Evolutionary conservation across 2,329 filamentous ascomycete genomes (phyloP), one percentile per base, ranked within the genome.

Genomic region (Pseudocercospora fuligena): DNA sequence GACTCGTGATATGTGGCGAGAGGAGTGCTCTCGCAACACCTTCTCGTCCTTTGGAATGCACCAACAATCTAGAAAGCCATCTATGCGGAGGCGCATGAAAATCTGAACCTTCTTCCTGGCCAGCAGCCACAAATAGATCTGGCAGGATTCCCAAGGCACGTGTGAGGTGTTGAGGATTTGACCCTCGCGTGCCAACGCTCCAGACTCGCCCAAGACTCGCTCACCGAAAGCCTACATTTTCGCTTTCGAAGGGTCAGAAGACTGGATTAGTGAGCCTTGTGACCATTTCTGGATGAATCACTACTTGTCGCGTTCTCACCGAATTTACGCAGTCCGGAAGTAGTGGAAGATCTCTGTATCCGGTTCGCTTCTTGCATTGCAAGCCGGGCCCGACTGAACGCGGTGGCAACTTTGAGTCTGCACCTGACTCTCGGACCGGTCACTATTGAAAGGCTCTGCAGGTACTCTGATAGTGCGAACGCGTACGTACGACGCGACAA

Each of bases 371-470:
- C 47, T 23, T 25, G 19, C 46, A 29, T 54, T n/a, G 51, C 16
- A 27, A 31, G 51, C 51, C 51, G 57, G 36, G 57, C 31, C 21
- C 33, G 57, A 8, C 19, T 60, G 8, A 23, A 60, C 57, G 57
- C 31, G 57, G 57, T 43, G 57, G 57, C 57, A 43, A 60, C 25
- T 60, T 43, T 46, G 33, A 36, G 16, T 6, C 40, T 11, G 40
- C 57, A 31, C 4, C 36, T 25, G 16, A 33, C 57, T 14, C 40
- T 47, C 19, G 40, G 19, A 25, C 36, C 19, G 31, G 6, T 60
- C 19, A 60, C 57, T 60, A 60, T 60, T 46, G 57, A 60, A 60
- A 43, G 33, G 21, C 40, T 60, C 57, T 60, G 57, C 57, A 60
- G 57, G 36, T 47, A 33, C 9, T 43, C 57, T 47, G 57, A 43